Evolutionary conservation across 345 rosid species (phyloP).

Genomic region (Gossypium sturtianum): DNA sequence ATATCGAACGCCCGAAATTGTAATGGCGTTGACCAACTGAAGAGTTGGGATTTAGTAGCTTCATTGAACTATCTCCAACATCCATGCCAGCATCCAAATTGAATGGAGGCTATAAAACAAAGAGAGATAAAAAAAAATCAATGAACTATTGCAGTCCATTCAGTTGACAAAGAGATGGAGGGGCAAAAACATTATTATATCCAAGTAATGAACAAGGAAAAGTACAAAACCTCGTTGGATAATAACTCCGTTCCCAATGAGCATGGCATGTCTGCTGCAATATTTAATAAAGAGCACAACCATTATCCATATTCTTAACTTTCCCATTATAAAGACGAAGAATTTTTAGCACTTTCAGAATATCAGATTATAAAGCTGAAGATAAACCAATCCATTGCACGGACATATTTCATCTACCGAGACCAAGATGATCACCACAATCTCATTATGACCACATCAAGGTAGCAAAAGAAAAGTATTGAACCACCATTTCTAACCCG

Average conservation of each 20-base stretch:
- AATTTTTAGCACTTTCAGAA: neutral
- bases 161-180: neutral
- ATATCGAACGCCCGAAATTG: conserved; percentile 40
- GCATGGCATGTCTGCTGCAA: conserved; percentile 43
- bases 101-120: conserved; percentile 32
- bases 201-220: neutral
- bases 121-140: conserved; percentile 1
- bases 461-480: neutral
- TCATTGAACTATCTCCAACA: conserved; percentile 23
- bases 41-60: conserved; percentile 29
- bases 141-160: neutral
- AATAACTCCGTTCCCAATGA: conserved; percentile 29
- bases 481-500: too few relatives aligned
- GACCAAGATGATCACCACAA: neutral
- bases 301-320: neutral
- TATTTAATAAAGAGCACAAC: conserved; percentile 3
- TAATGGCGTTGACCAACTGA: conserved; percentile 33
- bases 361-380: neutral
- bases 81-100: conserved; percentile 32
- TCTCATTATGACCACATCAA: neutral
- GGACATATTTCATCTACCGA: neutral
- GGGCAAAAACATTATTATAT: neutral
- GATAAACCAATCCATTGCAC: neutral
- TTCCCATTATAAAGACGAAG: neutral
- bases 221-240: conserved; percentile 32